Base-by-base conservation (phyloP, 257 asterid species). In the Striga asiatica region DNA sequence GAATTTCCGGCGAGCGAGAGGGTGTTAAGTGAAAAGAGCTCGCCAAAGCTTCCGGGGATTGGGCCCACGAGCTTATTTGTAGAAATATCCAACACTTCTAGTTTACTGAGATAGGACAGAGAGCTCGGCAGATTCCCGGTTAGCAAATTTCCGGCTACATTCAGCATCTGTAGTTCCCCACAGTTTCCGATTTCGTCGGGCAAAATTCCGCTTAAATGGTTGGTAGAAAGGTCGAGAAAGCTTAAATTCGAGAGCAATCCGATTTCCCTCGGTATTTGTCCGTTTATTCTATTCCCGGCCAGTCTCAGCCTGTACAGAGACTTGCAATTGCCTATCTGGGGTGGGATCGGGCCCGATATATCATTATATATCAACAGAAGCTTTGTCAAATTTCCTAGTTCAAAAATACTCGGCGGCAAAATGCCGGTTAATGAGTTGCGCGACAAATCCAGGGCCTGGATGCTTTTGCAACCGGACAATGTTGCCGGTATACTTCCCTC, bases 151-250 rank as follows among this genome's bases (percentile, higher is more conserved):
- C 78, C 80, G 8, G 83, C 72, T 54, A 81, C 60, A 63, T 77
- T 75, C 77, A 81, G 61, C 84, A 81, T 71, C 61, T 84, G 84
- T 66, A 84, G 48, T 46, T 74, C 76, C 66, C 54, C 70, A 58
- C 94, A 84, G 42, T 75, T 66, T 12, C 81, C 85, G 32, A 84
- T 76, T 70, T 84, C 85, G 39, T 72, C 83, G 25, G 94, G 91
- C 16, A 84, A 31, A 1, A 67, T 20, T 54, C 88, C 94, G 41
- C 47, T 64, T 2, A 84, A 64, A 56, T 56, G 73, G 55, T 84
- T 84, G 20, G 54, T 62, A 2, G 91, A 78, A 18, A 84, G 61
- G 43, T 84, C 94, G 39, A 84, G 83, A 74, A 84, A 84, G 66
- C 65, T 78, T 13, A 84, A 81, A 22, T 55, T 71, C 5, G 70